Conservation (phyloP, 805 yeast genomes). For the Kodamaea laetipori region DNA sequence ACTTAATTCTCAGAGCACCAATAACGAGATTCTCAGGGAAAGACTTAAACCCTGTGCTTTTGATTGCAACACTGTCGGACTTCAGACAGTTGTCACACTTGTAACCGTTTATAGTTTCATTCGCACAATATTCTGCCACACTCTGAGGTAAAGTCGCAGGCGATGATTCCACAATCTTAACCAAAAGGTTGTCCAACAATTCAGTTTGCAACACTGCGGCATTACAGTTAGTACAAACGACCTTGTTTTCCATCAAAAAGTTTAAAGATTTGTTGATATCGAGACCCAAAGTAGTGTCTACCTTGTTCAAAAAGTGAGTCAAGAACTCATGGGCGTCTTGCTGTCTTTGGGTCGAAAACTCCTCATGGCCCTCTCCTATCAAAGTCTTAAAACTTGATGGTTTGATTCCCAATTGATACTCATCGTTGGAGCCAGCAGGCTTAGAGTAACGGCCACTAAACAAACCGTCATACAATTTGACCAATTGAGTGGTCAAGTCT, state of each 20-base stretch:
- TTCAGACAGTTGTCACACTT: conserved; percentile 58
- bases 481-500: conserved; percentile 72
- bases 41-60: conserved; percentile 53
- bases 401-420: conserved; percentile 73
- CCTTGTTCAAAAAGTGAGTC: conserved; percentile 60
- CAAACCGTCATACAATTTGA: conserved; percentile 80
- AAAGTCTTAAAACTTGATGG: conserved; percentile 76
- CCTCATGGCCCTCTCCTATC: conserved; percentile 76
- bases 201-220: conserved; percentile 60
- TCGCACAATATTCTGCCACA: conserved; percentile 45
- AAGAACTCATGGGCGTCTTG: conserved; percentile 96
- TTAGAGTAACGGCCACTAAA: conserved; percentile 69
- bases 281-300: conserved; percentile 50
- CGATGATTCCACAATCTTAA: conserved; percentile 49
- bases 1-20: conserved; percentile 75
- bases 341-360: conserved; percentile 83
- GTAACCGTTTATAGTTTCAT: conserved; percentile 62
- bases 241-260: conserved; percentile 64
- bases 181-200: conserved; percentile 61
- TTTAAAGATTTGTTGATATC: conserved; percentile 61
- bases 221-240: conserved; percentile 59
- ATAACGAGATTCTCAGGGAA: conserved; percentile 73
- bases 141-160: conserved; percentile 52
- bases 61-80: conserved; percentile 33
- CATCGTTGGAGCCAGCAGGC: conserved; percentile 44